A percentile compares a stretch with the other conserved stretches of the same genome.
Evolutionary conservation across 2,329 filamentous ascomycete genomes (phyloP).

Genomic region (Seiridium unicorne): DNA sequence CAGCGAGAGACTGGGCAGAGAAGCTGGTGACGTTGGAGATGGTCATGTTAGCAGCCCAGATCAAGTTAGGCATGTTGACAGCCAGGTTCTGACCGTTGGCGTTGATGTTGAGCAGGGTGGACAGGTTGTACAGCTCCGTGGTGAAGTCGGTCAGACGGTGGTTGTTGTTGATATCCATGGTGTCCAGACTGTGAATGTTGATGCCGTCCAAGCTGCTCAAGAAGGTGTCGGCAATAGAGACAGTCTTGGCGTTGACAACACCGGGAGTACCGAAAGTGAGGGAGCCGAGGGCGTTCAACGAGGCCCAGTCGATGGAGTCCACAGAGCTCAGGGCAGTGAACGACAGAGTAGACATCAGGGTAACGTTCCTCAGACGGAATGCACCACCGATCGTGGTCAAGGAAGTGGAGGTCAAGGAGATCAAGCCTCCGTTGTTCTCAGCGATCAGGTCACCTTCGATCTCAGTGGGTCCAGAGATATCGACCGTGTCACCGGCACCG

Average conservation of each 20-base stretch:
- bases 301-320: slow-evolving; percentile 67
- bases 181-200: slow-evolving; percentile 69
- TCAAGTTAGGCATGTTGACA: slow-evolving; percentile 75
- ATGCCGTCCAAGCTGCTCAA: slow-evolving; percentile 78
- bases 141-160: slow-evolving; percentile 70
- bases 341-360: slow-evolving; percentile 64
- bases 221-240: slow-evolving; percentile 84
- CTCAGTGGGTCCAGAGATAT: slow-evolving; percentile 54
- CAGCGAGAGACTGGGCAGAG: slow-evolving; percentile 67
- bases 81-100: slow-evolving; percentile 75
- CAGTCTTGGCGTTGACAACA: slow-evolving; percentile 64
- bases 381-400: slow-evolving; percentile 65
- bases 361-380: slow-evolving; percentile 70
- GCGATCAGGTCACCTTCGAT: slow-evolving; percentile 58
- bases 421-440: slow-evolving; percentile 60
- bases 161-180: slow-evolving; percentile 90
- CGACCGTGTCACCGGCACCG: slow-evolving; percentile 54
- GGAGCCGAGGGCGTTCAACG: slow-evolving; percentile 60
- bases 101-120: slow-evolving; percentile 67
- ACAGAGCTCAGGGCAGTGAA: slow-evolving; percentile 67
- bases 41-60: slow-evolving; percentile 76
- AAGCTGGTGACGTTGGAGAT: slow-evolving; percentile 78
- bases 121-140: slow-evolving; percentile 77
- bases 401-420: slow-evolving; percentile 57
- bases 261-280: slow-evolving; percentile 49